Percentiles rank a stretch among this genome's conserved stretches.
Evolutionary conservation across 1,284 basidiomycete species (phyloP).

Genomic region (Melampsora larici-populina): DNA sequence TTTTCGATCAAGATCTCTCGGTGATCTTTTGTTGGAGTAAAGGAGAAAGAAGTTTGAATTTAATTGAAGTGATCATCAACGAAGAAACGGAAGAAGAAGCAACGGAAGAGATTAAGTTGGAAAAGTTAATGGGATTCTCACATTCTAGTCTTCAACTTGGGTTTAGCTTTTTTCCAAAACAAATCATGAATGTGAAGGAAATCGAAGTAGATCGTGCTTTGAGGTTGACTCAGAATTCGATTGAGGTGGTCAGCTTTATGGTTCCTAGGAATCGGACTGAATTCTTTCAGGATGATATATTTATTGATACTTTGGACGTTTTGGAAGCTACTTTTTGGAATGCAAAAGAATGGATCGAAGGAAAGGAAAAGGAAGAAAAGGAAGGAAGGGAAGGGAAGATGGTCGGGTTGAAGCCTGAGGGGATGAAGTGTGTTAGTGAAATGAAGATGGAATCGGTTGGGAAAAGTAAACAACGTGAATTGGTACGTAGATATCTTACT

Average conservation of each 20-base stretch:
- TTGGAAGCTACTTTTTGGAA: constrained; percentile 47
- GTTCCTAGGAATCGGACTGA: constrained; percentile 57
- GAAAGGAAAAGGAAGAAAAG: neutral
- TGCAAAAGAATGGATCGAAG: constrained; percentile 31
- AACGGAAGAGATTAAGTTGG: constrained; percentile 48
- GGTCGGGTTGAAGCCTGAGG: constrained; percentile 53
- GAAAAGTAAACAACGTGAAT: constrained; percentile 13
- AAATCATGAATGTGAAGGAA: constrained; percentile 57
- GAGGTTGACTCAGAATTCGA: constrained; percentile 79
- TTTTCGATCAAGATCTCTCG: constrained; percentile 56
- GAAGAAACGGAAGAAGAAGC: constrained; percentile 48
- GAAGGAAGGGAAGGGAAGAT: constrained; percentile 50
- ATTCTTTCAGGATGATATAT: constrained; percentile 60
- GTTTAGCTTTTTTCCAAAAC: constrained; percentile 55
- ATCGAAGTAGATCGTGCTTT: constrained; percentile 67
- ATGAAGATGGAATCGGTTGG: neutral
- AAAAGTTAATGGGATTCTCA: constrained; percentile 47
- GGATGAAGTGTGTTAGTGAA: constrained; percentile 54
- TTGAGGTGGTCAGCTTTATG: constrained; percentile 59
- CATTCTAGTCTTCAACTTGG: constrained; percentile 54
- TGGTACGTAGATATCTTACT: constrained; percentile 4
- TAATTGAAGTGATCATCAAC: constrained; percentile 54
- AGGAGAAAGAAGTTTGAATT: constrained; percentile 56
- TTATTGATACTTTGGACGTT: constrained; percentile 53
- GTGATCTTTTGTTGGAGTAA: constrained; percentile 57